Evolutionary conservation across 208 protist genomes (phyloP).

Genomic region (Trichomonas gallinae): DNA sequence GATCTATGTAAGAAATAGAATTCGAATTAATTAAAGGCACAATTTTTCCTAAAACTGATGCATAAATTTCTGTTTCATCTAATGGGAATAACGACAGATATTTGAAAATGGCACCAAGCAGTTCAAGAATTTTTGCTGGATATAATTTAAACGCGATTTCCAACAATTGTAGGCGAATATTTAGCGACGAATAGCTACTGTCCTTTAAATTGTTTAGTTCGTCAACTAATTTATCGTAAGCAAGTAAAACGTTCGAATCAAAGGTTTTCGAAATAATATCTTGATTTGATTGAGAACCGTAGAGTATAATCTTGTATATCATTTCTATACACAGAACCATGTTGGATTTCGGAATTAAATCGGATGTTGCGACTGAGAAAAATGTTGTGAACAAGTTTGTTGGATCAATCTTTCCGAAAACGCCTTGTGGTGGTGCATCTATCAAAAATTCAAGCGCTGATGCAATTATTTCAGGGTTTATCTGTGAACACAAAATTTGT

Average conservation of each 20-base stretch:
- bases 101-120: background rate
- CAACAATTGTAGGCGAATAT: background rate
- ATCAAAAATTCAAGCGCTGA: background rate
- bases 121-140: background rate
- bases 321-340: background rate
- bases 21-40: background rate
- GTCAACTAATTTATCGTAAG: background rate
- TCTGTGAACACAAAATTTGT: background rate
- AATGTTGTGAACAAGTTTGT: background rate
- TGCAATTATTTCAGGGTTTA: background rate
- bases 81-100: background rate
- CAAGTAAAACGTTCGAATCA: background rate
- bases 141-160: background rate
- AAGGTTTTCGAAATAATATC: background rate
- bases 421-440: background rate
- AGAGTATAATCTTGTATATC: background rate
- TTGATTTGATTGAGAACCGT: background rate
- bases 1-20: background rate
- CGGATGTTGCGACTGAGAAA: background rate
- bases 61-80: background rate
- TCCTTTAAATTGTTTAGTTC: background rate
- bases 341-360: background rate
- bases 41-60: background rate
- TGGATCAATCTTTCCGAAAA: background rate
- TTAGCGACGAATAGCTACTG: background rate